These are phyloP conservation scores for Apiospora rasikravindrae DNA, from an alignment of 2,329 filamentous ascomycete species.

Conservation along the genomic window DNA sequence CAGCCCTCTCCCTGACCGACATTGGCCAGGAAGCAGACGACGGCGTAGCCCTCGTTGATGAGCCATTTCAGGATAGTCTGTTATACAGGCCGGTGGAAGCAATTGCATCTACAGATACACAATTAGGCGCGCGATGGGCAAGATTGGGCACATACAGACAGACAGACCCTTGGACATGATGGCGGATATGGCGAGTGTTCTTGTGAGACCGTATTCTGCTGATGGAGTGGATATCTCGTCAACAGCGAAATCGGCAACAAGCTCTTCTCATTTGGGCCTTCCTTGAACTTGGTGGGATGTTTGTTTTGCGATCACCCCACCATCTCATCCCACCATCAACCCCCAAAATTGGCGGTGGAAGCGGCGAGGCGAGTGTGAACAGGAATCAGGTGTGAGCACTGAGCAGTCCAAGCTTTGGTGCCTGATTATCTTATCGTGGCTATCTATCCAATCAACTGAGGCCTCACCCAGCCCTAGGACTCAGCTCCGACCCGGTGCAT, in stretches of 20 bases:
- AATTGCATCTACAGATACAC: neutral
- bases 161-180: conserved; percentile 28
- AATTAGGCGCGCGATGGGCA: neutral
- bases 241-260: too few relatives aligned
- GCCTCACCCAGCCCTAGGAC: neutral
- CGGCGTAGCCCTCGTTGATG: conserved; percentile 37
- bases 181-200: neutral
- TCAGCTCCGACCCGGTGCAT: neutral
- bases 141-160: conserved; percentile 23
- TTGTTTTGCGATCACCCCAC: neutral
- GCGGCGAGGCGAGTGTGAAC: too few relatives aligned
- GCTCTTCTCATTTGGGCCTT: too few relatives aligned
- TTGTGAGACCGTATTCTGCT: too few relatives aligned
- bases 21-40: conserved; percentile 64
- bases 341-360: too few relatives aligned
- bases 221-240: too few relatives aligned
- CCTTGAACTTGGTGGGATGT: too few relatives aligned
- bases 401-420: neutral
- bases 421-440: neutral
- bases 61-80: conserved; percentile 49
- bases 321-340: neutral
- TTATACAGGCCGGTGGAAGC: conserved; percentile 41
- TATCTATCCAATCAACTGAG: neutral
- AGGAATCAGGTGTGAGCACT: too few relatives aligned
- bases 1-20: conserved; percentile 81